A percentile compares a stretch with the other conserved stretches of the same genome.
These are phyloP conservation scores for Penicillium aurantiogriseum DNA, from an alignment of 2,329 filamentous ascomycete species.

Conservation along the genomic window DNA sequence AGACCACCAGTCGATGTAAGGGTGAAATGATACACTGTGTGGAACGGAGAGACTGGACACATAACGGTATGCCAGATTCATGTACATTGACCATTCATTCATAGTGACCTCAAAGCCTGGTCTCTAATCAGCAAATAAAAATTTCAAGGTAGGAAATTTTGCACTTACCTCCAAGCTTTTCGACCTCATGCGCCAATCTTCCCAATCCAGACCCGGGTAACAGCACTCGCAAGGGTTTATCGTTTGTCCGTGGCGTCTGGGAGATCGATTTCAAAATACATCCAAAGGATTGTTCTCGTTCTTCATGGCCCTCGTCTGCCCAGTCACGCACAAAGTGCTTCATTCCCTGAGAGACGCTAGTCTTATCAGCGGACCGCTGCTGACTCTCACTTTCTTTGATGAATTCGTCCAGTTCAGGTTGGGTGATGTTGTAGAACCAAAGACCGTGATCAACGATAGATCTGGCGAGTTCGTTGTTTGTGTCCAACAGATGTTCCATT, in stretches of 20 bases:
- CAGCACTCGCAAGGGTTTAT: slow-evolving; percentile 40
- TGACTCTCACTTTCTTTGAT: slow-evolving; percentile 37
- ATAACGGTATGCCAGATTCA: slow-evolving; percentile 56
- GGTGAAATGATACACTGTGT: slow-evolving; percentile 40
- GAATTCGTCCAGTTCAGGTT: slow-evolving; percentile 48
- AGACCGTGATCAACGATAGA: slow-evolving; percentile 49
- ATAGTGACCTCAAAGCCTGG: slow-evolving; percentile 52
- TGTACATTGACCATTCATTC: slow-evolving; percentile 60
- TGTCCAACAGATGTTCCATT: slow-evolving; percentile 44
- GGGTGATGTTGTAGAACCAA: slow-evolving; percentile 47
- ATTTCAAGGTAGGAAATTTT: not conserved
- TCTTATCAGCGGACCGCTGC: slow-evolving; percentile 45
- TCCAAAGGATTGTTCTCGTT: slow-evolving; percentile 45
- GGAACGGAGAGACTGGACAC: slow-evolving; percentile 37
- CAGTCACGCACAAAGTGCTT: slow-evolving; percentile 61
- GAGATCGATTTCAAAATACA: slow-evolving; percentile 33
- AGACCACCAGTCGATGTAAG: slow-evolving; percentile 58
- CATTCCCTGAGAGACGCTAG: slow-evolving; percentile 53
- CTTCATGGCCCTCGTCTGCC: slow-evolving; percentile 49
- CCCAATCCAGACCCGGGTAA: slow-evolving; percentile 56
- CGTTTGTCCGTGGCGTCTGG: slow-evolving; percentile 1
- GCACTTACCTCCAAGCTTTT: slow-evolving; percentile 40
- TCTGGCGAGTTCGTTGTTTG: slow-evolving; percentile 50
- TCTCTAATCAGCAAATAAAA: not conserved
- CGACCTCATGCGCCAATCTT: slow-evolving; percentile 53